A percentile compares a stretch with the other conserved stretches of the same genome.
phyloP scores from a whole-genome alignment of 805 yeast species.

The Saccharomycopsis babjevae region DNA sequence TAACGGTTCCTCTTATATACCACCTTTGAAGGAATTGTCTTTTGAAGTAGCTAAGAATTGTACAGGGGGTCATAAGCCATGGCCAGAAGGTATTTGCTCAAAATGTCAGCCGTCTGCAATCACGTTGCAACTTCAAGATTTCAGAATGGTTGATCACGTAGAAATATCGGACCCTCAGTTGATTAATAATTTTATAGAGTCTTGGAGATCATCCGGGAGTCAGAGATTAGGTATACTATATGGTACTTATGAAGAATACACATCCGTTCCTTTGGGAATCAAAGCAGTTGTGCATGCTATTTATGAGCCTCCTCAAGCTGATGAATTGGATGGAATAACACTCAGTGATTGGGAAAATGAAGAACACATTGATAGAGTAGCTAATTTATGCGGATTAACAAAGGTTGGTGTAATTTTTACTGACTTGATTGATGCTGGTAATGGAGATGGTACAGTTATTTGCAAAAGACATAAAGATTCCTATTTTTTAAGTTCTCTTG shows the following conservation, averaged over 20 bases:
- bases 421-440: constrained; percentile 81
- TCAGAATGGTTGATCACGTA: constrained; percentile 96
- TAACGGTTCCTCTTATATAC: constrained; percentile 54
- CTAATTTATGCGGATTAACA: constrained; percentile 47
- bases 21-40: constrained; percentile 67
- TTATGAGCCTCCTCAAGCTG: constrained; percentile 84
- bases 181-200: constrained; percentile 74
- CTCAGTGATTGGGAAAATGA: constrained; percentile 47
- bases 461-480: constrained; percentile 91
- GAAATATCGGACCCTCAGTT: constrained; percentile 71
- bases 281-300: constrained; percentile 92
- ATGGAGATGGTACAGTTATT: constrained; percentile 77
- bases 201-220: constrained; percentile 82
- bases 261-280: constrained; percentile 81
- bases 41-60: constrained; percentile 55
- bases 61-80: constrained; percentile 75
- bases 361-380: constrained; percentile 41
- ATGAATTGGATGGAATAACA: constrained; percentile 77
- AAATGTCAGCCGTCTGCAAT: constrained; percentile 96
- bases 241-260: constrained; percentile 72
- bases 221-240: constrained; percentile 82
- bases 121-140: constrained; percentile 79
- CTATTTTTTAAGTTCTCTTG: constrained; percentile 82
- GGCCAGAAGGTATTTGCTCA: constrained; percentile 92
- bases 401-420: constrained; percentile 83